Conservation (phyloP, 306 rosid species). For the Acacia crassicarpa region DNA sequence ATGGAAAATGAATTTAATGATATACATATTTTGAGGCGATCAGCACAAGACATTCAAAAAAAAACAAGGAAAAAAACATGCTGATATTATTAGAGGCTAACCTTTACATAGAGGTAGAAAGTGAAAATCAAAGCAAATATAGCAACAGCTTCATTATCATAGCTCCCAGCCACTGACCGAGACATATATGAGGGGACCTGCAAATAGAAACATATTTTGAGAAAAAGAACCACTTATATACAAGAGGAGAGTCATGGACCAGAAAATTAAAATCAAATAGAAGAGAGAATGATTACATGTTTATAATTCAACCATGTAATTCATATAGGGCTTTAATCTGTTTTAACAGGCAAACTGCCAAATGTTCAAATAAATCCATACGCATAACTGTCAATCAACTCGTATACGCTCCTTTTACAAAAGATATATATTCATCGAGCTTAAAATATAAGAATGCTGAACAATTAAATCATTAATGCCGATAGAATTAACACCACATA, state of each 20-base stretch:
- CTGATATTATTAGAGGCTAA: constrained; percentile 30
- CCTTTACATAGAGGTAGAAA: constrained; percentile 97
- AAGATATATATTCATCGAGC: background rate
- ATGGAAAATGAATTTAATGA: background rate
- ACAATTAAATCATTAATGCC: background rate
- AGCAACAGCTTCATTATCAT: constrained; percentile 99
- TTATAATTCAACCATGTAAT: background rate
- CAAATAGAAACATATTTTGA: constrained; percentile 15
- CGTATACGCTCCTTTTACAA: background rate
- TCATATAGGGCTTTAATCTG: background rate
- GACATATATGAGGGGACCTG: constrained; percentile 99
- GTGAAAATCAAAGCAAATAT: constrained; percentile 97
- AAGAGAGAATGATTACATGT: background rate
- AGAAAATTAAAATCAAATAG: background rate
- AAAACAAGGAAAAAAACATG: background rate
- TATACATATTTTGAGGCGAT: constrained; percentile 15
- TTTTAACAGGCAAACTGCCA: background rate
- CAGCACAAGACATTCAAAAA: constrained; percentile 15
- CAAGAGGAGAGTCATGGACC: background rate
- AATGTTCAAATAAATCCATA: background rate
- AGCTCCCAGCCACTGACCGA: constrained; percentile 99
- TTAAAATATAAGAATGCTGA: background rate
- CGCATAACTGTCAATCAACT: background rate
- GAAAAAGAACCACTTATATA: background rate
- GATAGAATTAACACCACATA: background rate